Base-by-base conservation (phyloP, 2,329 filamentous ascomycete genomes). In the Pezicula radicicola region DNA sequence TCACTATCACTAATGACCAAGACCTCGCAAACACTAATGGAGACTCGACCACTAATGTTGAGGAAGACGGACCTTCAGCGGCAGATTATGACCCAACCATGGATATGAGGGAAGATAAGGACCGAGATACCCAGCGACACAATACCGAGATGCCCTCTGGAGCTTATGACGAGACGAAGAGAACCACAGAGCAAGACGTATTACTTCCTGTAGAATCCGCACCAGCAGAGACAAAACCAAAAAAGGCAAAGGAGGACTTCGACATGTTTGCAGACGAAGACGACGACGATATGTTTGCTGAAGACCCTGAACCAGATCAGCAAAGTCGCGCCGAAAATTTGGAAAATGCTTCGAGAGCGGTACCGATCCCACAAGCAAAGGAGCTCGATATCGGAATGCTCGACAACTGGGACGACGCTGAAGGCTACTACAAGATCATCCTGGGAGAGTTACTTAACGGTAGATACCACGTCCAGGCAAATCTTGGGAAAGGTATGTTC, bases 341-440 rank as follows among this genome's bases (percentile, higher is more conserved):
- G 21, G 70, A 71, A 30, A 75, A 76, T 50, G 37, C 50, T 30
- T 76, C 77, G 18, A 75, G 76, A 41, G 74, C 77, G 43, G 69
- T 71, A 37, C 75, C 63, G 18, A 64, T 68, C 40, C 63, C 62
- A 25, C 55, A 76, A 68, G 77, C 75, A 60, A 73, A 84, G 70
- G 73, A 87, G 69, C 68, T 84, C 49, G 81, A 83, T 65, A 85
- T 85, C 56, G 89, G 87, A 56, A 89, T 93, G 69, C 81, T 97
- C 48, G 93, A 97, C 64, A 93, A 96, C 54, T 90, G 85, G 85
- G 92, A 96, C 66, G 94, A 97, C 66, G 85, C 88, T 48, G 91
- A 99, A 65, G 94, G 93, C 6, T 97, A 97, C 68, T 99, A 97
- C 77, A 95, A 94, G 70, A 86, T 97, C 52, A 91, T 95, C 52